A percentile compares a stretch with the other conserved stretches of the same genome.
These are phyloP conservation scores for Erythrophleum fordii DNA, from an alignment of 306 rosid genomes.

Conservation along the genomic window DNA sequence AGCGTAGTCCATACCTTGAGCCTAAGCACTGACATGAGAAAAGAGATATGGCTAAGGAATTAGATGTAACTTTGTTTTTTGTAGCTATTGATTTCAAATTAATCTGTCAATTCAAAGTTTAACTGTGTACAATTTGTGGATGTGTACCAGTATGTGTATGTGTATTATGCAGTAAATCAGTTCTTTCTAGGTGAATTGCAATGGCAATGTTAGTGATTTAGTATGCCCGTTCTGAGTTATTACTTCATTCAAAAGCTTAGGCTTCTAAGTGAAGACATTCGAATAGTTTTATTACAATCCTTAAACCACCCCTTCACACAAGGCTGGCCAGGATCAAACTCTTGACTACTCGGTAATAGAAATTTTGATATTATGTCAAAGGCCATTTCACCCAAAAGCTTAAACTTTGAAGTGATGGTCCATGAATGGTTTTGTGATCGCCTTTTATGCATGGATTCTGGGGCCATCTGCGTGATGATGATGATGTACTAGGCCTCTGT, in stretches of 20 bases:
- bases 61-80: neutral
- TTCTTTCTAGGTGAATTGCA: neutral
- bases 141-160: neutral
- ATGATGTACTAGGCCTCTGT: neutral
- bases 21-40: neutral
- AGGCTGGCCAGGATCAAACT: neutral
- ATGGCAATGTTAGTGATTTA: neutral
- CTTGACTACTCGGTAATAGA: too few species aligned
- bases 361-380: too few species aligned
- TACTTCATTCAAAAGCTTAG: neutral
- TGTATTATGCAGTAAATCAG: neutral
- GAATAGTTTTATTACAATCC: neutral
- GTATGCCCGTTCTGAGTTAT: neutral
- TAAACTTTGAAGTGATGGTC: neutral
- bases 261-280: neutral
- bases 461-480: neutral
- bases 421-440: neutral
- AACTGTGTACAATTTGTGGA: neutral
- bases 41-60: neutral
- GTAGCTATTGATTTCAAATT: neutral
- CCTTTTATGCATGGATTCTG: neutral
- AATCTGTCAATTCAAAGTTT: neutral
- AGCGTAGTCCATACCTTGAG: neutral
- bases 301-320: neutral
- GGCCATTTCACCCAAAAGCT: neutral